Percentiles rank a stretch among this genome's conserved stretches.
Evolutionary conservation across 345 rosid species (phyloP).

Genomic region (Erysimum cheiranthoides): DNA sequence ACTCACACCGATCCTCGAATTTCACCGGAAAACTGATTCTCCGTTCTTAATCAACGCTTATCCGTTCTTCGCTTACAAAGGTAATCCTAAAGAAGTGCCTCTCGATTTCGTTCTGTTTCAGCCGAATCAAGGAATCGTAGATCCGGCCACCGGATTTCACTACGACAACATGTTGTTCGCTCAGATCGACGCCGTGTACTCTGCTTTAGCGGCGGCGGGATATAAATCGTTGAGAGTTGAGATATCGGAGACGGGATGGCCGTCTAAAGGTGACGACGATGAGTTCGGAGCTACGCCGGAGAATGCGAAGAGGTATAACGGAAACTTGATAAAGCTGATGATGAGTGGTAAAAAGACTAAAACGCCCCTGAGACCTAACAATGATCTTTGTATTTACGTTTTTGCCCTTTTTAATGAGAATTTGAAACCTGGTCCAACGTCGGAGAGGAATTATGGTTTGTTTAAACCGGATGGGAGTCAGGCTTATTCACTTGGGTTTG

Average conservation of each 20-base stretch:
- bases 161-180: slow-evolving; percentile 94
- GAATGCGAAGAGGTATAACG: slow-evolving; percentile 85
- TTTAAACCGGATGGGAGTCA: slow-evolving; percentile 91
- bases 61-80: slow-evolving; percentile 96
- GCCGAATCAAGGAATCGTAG: slow-evolving; percentile 68
- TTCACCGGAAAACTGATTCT: slow-evolving; percentile 70
- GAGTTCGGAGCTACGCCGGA: slow-evolving; percentile 85
- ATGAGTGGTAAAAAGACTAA: slow-evolving; percentile 59
- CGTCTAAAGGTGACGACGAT: slow-evolving; percentile 86
- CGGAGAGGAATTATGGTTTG: slow-evolving; percentile 94
- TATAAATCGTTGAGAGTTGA: slow-evolving; percentile 65
- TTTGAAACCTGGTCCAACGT: slow-evolving; percentile 91
- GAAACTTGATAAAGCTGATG: slow-evolving; percentile 73
- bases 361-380: slow-evolving; percentile 77
- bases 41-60: slow-evolving; percentile 90
- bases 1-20: slow-evolving; percentile 62
- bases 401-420: slow-evolving; percentile 95
- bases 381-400: slow-evolving; percentile 66
- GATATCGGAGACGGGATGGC: slow-evolving; percentile 99
- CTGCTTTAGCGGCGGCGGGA: slow-evolving; percentile 71
- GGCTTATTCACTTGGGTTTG: slow-evolving; percentile 57
- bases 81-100: slow-evolving; percentile 68
- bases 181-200: slow-evolving; percentile 86
- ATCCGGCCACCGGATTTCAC: slow-evolving; percentile 67
- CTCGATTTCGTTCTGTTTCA: slow-evolving; percentile 85